These are phyloP conservation scores for Saccharomyces hybrid DNA, from an alignment of 1,139 yeast genomes.

Conservation along the genomic window DNA sequence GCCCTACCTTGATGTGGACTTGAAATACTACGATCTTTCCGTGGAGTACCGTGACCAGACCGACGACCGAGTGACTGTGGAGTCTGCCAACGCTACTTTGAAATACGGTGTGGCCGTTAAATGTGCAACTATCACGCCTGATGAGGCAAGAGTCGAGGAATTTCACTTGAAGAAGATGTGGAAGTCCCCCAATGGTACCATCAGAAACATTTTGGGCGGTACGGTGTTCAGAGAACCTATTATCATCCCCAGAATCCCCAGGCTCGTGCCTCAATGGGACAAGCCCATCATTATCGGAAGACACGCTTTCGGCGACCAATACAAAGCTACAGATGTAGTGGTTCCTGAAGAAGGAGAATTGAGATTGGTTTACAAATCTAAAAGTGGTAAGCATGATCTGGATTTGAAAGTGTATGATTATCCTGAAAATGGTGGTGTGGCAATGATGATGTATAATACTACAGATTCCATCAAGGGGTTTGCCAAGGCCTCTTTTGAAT, in stretches of 20 bases:
- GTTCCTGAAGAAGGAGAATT: slow-evolving; percentile 73
- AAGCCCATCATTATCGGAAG: slow-evolving; percentile 93
- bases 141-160: slow-evolving; percentile 88
- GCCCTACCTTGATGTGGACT: slow-evolving; percentile 80
- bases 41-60: slow-evolving; percentile 81
- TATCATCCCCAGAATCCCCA: slow-evolving; percentile 80
- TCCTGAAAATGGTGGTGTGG: slow-evolving; percentile 68
- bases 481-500: slow-evolving; percentile 85
- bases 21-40: slow-evolving; percentile 87
- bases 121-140: slow-evolving; percentile 98
- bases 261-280: slow-evolving; percentile 89
- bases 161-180: slow-evolving; percentile 90
- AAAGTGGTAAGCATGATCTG: slow-evolving; percentile 45
- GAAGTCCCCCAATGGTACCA: slow-evolving; percentile 95
- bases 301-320: slow-evolving; percentile 96
- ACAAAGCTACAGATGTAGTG: slow-evolving; percentile 81
- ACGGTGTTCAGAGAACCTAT: slow-evolving; percentile 96
- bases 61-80: slow-evolving; percentile 77
- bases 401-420: slow-evolving; percentile 59
- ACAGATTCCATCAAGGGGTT: slow-evolving; percentile 83
- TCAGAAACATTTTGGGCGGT: slow-evolving; percentile 89
- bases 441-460: slow-evolving; percentile 90
- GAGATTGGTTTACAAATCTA: slow-evolving; percentile 59
- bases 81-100: slow-evolving; percentile 84
- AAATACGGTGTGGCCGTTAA: slow-evolving; percentile 88